Evolutionary conservation across 768 basidiomycete genomes (phyloP), one percentile per base, ranked within the genome.

Genomic region (Rhodotorula taiwanensis): DNA sequence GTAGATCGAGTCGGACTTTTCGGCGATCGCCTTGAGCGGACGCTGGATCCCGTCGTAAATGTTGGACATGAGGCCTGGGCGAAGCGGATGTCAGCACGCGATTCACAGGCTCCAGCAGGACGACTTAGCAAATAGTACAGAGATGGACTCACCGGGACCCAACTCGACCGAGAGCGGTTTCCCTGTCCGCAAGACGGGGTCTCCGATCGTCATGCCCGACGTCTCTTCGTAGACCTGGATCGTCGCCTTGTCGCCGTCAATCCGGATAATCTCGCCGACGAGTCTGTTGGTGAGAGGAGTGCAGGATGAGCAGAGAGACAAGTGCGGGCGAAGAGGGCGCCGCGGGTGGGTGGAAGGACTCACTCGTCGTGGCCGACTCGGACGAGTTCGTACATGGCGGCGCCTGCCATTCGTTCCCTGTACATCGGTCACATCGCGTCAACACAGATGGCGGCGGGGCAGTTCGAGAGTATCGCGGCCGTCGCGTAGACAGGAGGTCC

Each of bases 171-270:
- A 91, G 59, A 99, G 83, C 34, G 95, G 95, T 76, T 99, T 99
- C 50, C 94, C 95, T 33, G 95, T 99, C 59, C 94, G 83, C 74
- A 99, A 78, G 23, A 99, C 95, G 52, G 95, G 95, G 79, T 99
- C 95, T 33, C 95, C 95, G 55, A 98, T 93, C 10, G 94, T 97
- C 45, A 99, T 95, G 57, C 95, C 95, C 47, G 94, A 95, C 52
- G 94, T 98, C 80, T 99, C 95, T 77, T 99, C 95, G 74, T 99
- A 98, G 15, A 99, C 95, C 77, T 99, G 95, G 65, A 99, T 97
- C 18, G 95, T 98, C 47, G 89, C 89, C 79, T 95, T 94, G 79
- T 99, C 95, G 66, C 85, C 85, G 13, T 98, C 95, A 78, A 99
- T 97, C 72, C 95, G 84, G 73, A 99, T 99, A 72, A 99, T 95